Evolutionary conservation across 1,284 basidiomycete species (phyloP).

Genomic region (Chondrostereum purpureum): DNA sequence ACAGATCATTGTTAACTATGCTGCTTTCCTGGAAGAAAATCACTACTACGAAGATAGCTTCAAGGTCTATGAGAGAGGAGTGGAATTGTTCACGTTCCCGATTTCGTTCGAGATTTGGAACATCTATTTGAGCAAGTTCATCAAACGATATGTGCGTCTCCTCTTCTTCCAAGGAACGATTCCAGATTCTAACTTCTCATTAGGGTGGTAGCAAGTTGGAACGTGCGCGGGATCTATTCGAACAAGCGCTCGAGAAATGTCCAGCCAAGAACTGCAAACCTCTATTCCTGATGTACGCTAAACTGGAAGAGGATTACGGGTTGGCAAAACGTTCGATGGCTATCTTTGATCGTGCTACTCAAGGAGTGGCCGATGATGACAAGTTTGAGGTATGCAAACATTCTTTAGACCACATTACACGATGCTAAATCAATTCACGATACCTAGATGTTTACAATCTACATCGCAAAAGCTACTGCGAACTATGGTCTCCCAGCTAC

Average conservation of each 20-base stretch:
- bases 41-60: constrained; percentile 98
- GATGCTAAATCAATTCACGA: constrained; percentile 9
- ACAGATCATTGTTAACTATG: constrained; percentile 96
- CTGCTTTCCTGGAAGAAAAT: constrained; percentile 95
- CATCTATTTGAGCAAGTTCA: constrained; percentile 95
- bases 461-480: constrained; percentile 94
- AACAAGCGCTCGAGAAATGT: constrained; percentile 95
- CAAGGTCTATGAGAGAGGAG: constrained; percentile 97
- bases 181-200: constrained; percentile 2
- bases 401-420: background rate
- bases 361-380: constrained; percentile 81
- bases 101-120: constrained; percentile 99
- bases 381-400: constrained; percentile 79
- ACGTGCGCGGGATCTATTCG: constrained; percentile 92
- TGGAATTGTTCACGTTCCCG: constrained; percentile 96
- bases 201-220: constrained; percentile 92
- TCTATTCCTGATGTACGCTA: constrained; percentile 92
- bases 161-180: background rate
- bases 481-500: constrained; percentile 97
- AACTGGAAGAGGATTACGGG: constrained; percentile 92
- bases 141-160: constrained; percentile 84
- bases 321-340: constrained; percentile 95
- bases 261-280: constrained; percentile 93
- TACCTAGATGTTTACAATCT: constrained; percentile 87
- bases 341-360: constrained; percentile 90